Evolutionary conservation across 805 yeast genomes (phyloP).

Genomic region (Candida cerambycidarum): DNA sequence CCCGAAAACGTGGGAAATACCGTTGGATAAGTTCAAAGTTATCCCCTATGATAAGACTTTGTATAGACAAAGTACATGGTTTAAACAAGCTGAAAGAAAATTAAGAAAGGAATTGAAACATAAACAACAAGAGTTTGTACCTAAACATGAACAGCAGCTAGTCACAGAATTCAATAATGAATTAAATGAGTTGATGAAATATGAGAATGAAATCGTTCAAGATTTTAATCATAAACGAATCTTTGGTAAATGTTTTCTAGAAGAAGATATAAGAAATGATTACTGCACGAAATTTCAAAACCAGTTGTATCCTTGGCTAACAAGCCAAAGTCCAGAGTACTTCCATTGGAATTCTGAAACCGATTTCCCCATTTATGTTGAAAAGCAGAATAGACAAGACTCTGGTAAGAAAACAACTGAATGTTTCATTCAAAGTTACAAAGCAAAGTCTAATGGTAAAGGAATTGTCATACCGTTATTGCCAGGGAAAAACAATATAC

Average conservation of each 20-base stretch:
- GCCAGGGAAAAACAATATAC: conserved; percentile 15
- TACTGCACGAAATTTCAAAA: conserved; percentile 17
- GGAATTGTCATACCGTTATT: conserved; percentile 35
- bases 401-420: neutral
- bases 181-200: conserved; percentile 9
- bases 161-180: conserved; percentile 12
- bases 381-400: too few relatives aligned
- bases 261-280: neutral
- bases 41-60: conserved; percentile 19
- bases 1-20: conserved; percentile 10
- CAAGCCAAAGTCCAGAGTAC: conserved; percentile 22
- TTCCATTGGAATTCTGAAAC: conserved; percentile 18
- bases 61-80: conserved; percentile 28
- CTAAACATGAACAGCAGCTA: conserved; percentile 15
- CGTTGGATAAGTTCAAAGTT: conserved; percentile 10
- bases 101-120: conserved; percentile 16
- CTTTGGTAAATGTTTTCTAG: conserved; percentile 27
- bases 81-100: conserved; percentile 19
- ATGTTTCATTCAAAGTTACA: conserved; percentile 18
- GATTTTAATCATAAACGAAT: conserved; percentile 24
- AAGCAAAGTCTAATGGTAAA: conserved; percentile 19
- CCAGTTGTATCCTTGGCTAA: conserved; percentile 32
- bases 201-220: conserved; percentile 19
- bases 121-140: conserved; percentile 14
- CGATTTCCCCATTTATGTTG: neutral